These are phyloP conservation scores for Globisporangium nodosum DNA, from an alignment of 352 stramenopile species.

Conservation along the genomic window DNA sequence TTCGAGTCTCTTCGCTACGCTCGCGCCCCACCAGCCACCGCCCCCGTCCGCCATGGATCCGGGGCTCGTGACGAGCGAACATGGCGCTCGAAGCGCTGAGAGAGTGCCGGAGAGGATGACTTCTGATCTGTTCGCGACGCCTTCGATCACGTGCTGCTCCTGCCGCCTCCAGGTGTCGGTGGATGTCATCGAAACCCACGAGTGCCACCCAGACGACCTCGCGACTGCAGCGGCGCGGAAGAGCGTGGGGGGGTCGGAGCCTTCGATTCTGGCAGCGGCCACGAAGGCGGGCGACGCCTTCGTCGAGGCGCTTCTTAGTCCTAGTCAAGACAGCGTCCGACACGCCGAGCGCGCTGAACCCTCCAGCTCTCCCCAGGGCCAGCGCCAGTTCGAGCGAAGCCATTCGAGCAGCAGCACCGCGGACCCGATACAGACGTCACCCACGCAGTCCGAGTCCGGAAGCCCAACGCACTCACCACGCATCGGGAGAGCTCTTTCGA, in stretches of 20 bases:
- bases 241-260: background rate
- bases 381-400: background rate
- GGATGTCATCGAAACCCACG: conserved; percentile 61
- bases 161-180: conserved; percentile 44
- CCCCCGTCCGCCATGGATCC: conserved; percentile 31
- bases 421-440: background rate
- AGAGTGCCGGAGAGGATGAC: background rate
- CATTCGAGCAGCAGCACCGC: background rate
- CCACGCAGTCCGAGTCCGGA: background rate
- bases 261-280: background rate
- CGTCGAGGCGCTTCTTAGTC: conserved; percentile 3
- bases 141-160: conserved; percentile 45
- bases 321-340: conserved; percentile 1
- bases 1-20: no score
- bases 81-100: background rate
- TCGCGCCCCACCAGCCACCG: background rate
- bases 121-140: conserved; percentile 2
- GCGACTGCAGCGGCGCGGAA: conserved; percentile 15
- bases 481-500: conserved; percentile 10
- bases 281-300: conserved; percentile 5
- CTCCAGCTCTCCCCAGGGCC: background rate
- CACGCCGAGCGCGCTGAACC: background rate
- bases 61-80: conserved; percentile 47
- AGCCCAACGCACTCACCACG: conserved; percentile 7
- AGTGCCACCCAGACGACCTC: conserved; percentile 28